Percentiles rank a stretch among this genome's conserved stretches.
Evolutionary conservation across 1,284 basidiomycete genomes (phyloP).

Genomic region (Ganoderma sinense): DNA sequence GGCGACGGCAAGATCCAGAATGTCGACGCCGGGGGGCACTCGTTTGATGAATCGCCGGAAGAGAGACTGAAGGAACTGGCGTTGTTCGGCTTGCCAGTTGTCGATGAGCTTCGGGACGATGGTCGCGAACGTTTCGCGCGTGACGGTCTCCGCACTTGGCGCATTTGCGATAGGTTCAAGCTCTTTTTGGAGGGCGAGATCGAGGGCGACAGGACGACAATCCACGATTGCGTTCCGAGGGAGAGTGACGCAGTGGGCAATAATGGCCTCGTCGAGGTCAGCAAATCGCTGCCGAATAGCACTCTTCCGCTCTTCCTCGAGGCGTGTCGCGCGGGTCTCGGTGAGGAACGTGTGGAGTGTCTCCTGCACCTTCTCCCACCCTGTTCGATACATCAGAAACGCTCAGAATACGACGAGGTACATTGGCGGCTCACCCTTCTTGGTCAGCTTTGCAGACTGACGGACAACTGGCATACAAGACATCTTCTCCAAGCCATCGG

Average conservation of each 20-base stretch:
- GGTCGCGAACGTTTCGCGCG: constrained; percentile 4
- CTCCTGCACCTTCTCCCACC: neutral
- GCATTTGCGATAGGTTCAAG: neutral
- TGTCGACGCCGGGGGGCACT: constrained; percentile 2
- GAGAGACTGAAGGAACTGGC: constrained; percentile 1
- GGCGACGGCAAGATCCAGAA: constrained; percentile 15
- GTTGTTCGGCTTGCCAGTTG: constrained; percentile 2
- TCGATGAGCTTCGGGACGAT: constrained; percentile 2
- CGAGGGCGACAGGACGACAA: constrained; percentile 10
- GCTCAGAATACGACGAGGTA: too few relatives aligned
- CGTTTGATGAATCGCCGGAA: neutral
- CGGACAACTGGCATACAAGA: constrained; percentile 9
- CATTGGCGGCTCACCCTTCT: neutral
- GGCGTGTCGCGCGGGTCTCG: neutral
- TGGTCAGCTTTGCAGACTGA: constrained; percentile 10
- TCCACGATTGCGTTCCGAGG: constrained; percentile 13
- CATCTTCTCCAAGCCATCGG: constrained; percentile 6
- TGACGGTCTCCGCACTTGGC: constrained; percentile 10
- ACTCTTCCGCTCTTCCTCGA: neutral
- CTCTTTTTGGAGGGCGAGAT: constrained; percentile 10
- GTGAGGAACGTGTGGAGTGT: constrained; percentile 1
- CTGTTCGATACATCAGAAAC: neutral
- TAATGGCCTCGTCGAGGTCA: constrained; percentile 14
- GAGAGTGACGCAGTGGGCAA: constrained; percentile 2
- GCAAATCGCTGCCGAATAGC: constrained; percentile 3